Base-by-base conservation (phyloP, 1,284 basidiomycete genomes). In the Hypsizygus ulmarius region DNA sequence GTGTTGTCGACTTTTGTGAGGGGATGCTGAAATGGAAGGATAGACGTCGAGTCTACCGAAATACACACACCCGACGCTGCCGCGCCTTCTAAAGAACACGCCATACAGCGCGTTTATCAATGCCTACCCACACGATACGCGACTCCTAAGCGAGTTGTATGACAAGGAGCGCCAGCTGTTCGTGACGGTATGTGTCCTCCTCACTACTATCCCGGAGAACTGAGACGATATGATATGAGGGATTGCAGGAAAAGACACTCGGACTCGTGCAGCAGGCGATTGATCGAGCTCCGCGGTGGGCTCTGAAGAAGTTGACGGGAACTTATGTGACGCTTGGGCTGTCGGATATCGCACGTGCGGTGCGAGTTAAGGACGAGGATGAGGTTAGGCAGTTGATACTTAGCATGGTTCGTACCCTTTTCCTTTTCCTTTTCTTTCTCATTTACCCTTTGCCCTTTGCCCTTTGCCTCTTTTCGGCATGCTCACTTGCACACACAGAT, bases 271-370 rank as follows among this genome's bases (percentile, higher is more conserved):
- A 73, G 39, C 81, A 82, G 52, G 86, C 81, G 4, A 64, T 90
- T 28, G 76, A 76, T 7, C 75, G 80, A 11, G 81, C 86, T 3
- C 83, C 86, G 0, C 76, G 84, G 34, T 89, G 90, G 79, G 71
- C 81, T 42, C 78, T 93, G 54, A 82, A 82, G 64, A 85, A 81
- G 59, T 74, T 93, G 41, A 92, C 84, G 0, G 76, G 77, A 43
- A 90, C 89, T 5, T 93, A 91, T 59, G 75, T 90, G 35, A 86
- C 85, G 0, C 75, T 93, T 5, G 75, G 82, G 16, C 67, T 93
- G 5, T 62, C 69, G 0, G 87, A 91, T 51, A 86, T 93, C 43
- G 84, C 78, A 3, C 71, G 71, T 18, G 73, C 75, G 9, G 74
- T 88, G 37, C 79, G 77, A 27, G 75, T 84, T 33, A 69, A 76